These are phyloP conservation scores for Litsea cubeba DNA, from an alignment of 164 flowering plant species.

Conservation along the genomic window DNA sequence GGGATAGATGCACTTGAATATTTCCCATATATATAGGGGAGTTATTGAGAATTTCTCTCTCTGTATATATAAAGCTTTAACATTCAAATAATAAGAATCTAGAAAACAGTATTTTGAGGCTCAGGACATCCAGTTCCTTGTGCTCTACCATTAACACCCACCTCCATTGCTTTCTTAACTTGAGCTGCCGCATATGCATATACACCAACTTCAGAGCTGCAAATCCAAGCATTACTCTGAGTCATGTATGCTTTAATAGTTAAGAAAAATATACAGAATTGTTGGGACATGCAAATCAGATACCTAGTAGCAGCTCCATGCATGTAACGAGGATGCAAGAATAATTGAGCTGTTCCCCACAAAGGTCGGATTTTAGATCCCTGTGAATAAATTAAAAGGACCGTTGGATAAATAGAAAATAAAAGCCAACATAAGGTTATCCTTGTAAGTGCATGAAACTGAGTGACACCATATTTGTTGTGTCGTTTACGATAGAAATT, in stretches of 20 bases:
- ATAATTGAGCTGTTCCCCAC: constrained; percentile 98
- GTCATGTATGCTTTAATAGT: neutral
- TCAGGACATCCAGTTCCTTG: too few species aligned
- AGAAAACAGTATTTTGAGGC: too few species aligned
- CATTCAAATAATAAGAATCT: too few species aligned
- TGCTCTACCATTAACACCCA: constrained; percentile 16
- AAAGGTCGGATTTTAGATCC: constrained; percentile 67
- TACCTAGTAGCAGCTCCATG: constrained; percentile 99
- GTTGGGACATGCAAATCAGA: neutral
- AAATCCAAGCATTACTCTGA: constrained; percentile 7
- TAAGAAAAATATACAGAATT: neutral
- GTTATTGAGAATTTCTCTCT: too few species aligned
- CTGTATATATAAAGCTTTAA: too few species aligned
- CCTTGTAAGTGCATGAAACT: neutral
- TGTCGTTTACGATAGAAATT: neutral
- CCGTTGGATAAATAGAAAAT: neutral
- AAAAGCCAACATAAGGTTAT: neutral
- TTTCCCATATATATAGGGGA: too few species aligned
- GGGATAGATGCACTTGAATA: too few species aligned
- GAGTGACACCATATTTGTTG: neutral
- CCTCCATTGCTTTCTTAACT: constrained; percentile 99
- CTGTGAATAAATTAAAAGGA: constrained; percentile 22
- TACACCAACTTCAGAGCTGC: constrained; percentile 83
- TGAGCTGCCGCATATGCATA: constrained; percentile 96
- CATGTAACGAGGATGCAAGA: constrained; percentile 95